Conservation (phyloP, 495 filamentous ascomycete genomes). For the Gamarada debralockiae region DNA sequence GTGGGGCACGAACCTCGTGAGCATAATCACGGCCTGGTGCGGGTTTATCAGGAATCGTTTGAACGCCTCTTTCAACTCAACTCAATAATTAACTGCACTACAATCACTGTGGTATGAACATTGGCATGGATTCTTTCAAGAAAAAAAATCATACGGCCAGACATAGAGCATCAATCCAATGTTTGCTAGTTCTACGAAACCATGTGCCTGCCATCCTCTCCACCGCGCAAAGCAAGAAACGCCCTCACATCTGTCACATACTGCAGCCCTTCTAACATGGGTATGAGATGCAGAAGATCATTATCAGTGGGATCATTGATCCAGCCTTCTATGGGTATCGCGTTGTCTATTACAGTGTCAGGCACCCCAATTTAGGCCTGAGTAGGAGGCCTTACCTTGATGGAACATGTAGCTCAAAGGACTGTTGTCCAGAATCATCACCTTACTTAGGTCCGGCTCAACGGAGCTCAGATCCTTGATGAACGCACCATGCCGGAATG, state of each 20-base stretch:
- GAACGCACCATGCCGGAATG: conserved; percentile 88
- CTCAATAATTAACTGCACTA: too few species aligned
- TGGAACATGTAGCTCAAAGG: conserved; percentile 99
- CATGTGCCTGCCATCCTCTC: conserved; percentile 56
- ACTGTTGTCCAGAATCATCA: conserved; percentile 98
- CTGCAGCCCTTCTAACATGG: conserved; percentile 91
- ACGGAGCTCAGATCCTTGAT: conserved; percentile 97
- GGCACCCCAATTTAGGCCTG: not conserved
- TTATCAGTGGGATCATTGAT: conserved; percentile 88
- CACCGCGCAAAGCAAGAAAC: conserved; percentile 79
- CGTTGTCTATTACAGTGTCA: conserved; percentile 62
- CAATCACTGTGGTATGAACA: too few species aligned
- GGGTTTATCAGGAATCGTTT: too few species aligned
- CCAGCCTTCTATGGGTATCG: conserved; percentile 91
- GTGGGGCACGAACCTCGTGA: too few species aligned
- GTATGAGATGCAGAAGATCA: conserved; percentile 85
- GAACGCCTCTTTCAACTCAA: too few species aligned
- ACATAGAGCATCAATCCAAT: not conserved
- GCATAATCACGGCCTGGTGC: too few species aligned
- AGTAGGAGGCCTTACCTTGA: conserved; percentile 60
- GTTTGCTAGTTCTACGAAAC: conserved; percentile 8
- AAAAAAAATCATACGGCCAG: too few species aligned
- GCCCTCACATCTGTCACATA: conserved; percentile 94
- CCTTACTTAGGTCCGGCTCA: conserved; percentile 91
- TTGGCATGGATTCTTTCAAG: too few species aligned